A percentile compares a stretch with the other conserved stretches of the same genome.
These are phyloP conservation scores for Panellus pusillus DNA, from an alignment of 768 basidiomycete genomes.

Conservation along the genomic window DNA sequence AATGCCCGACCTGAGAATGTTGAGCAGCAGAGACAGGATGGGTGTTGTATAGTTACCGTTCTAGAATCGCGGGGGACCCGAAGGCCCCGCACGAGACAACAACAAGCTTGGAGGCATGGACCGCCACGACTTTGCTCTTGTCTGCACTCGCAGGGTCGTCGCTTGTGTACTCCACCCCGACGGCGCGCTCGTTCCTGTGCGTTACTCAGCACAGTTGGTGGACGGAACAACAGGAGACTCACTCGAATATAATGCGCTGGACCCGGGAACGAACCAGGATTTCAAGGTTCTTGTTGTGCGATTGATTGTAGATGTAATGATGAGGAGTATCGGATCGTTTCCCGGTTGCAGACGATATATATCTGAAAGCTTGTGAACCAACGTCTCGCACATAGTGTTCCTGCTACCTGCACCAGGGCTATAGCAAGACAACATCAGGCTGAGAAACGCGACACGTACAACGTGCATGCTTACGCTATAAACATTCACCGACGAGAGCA, in stretches of 20 bases:
- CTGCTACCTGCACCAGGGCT: slow-evolving; percentile 58
- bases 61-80: slow-evolving; percentile 56
- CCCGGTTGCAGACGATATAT: slow-evolving; percentile 51
- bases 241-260: slow-evolving; percentile 52
- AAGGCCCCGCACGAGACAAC: slow-evolving; percentile 55
- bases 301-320: slow-evolving; percentile 50
- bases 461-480: slow-evolving; percentile 46
- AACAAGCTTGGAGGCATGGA: slow-evolving; percentile 43
- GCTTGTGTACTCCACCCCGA: slow-evolving; percentile 53
- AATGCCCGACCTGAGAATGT: slow-evolving; percentile 54
- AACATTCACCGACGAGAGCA: slow-evolving; percentile 33
- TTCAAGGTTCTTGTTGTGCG: slow-evolving; percentile 41
- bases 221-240: slow-evolving; percentile 7
- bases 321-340: slow-evolving; percentile 58
- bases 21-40: neutral
- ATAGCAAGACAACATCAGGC: neutral
- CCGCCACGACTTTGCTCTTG: slow-evolving; percentile 24
- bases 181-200: slow-evolving; percentile 39
- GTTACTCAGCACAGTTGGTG: neutral
- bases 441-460: neutral
- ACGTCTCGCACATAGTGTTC: neutral
- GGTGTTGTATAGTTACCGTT: slow-evolving; percentile 33
- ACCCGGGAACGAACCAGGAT: slow-evolving; percentile 44
- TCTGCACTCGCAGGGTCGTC: slow-evolving; percentile 28
- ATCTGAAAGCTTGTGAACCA: slow-evolving; percentile 37